phyloP scores from a whole-genome alignment of 2,329 filamentous ascomycete genomes.

The Aspergillus niger region DNA sequence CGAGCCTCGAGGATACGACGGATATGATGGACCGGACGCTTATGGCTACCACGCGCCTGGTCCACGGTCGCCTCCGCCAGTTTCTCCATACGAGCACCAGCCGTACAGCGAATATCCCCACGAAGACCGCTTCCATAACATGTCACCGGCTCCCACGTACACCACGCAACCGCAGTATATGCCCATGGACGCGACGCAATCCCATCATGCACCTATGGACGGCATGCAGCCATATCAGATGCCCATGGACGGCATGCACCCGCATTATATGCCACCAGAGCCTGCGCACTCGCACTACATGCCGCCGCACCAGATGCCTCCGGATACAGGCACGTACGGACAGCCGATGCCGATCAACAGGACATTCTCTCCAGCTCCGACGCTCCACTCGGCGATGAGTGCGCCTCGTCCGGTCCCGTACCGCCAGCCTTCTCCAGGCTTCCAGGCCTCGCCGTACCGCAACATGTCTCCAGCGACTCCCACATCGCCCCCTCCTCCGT shows the following conservation, averaged over 20 bases:
- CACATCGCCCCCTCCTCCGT: constrained; percentile 36
- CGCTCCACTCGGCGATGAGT: constrained; percentile 21
- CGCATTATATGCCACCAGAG: constrained; percentile 13
- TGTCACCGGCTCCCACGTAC: constrained; percentile 26
- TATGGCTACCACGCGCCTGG: constrained; percentile 24
- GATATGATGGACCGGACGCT: constrained; percentile 19
- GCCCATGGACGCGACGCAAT: constrained; percentile 22
- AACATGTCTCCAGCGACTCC: constrained; percentile 27
- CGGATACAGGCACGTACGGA: neutral
- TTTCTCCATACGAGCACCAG: constrained; percentile 28
- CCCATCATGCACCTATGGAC: constrained; percentile 1
- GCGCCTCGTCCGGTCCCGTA: constrained; percentile 22
- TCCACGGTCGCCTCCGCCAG: constrained; percentile 15
- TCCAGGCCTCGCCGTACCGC: constrained; percentile 17
- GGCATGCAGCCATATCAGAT: constrained; percentile 26
- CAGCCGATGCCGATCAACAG: constrained; percentile 1
- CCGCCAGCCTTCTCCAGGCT: constrained; percentile 25
- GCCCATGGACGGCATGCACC: constrained; percentile 23
- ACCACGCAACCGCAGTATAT: constrained; percentile 27
- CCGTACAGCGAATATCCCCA: constrained; percentile 25
- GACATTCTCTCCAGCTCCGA: constrained; percentile 1
- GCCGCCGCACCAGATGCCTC: constrained; percentile 10
- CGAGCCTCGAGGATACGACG: constrained; percentile 3
- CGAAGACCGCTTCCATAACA: constrained; percentile 15
- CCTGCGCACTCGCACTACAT: constrained; percentile 26